Evolutionary conservation across 2,329 filamentous ascomycete species (phyloP), one percentile per base, ranked within the genome.

Genomic region (Stachybotrys chlorohalonatus): DNA sequence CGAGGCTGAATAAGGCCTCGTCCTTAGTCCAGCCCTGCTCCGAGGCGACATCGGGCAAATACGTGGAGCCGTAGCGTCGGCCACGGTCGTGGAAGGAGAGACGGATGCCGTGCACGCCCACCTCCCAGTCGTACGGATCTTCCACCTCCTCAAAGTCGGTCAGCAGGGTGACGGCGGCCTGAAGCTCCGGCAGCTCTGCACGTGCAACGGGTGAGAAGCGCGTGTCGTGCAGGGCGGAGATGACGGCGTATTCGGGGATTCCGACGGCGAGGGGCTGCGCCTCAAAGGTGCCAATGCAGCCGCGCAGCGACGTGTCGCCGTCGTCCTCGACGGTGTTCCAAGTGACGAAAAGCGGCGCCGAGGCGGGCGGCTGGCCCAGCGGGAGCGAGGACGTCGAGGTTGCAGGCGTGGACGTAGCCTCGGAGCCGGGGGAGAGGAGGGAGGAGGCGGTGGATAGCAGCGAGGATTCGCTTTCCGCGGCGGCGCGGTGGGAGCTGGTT

Each of bases 11-110:
- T 3, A 99, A 71, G 0, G 93, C 89, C 77, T 97, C 90, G 68
- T 97, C 92, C 71, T 94, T 92, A 11, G 82, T 89, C 94, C 94
- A 99, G 15, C 90, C 92, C 69, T 97, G 94, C 75, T 99, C 94
- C 1, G 81, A 75, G 9, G 93, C 88, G 6, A 99, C 91, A 67
- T 96, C 90, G 0, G 94, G 94, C 13, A 99, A 79, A 66, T 97
- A 99, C 0, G 94, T 96, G 1, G 90, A 82, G 15, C 91, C 89
- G 66, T 90, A 90, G 50, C 87, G 82, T 52, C 84, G 80, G 15
- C 84, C 84, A 60, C 84, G 80, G 62, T 90, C 78, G n/a, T 78
- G 77, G 72, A 99, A 97, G 52, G 83, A 86, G 61, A 99, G 91
- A 48, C 91, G 84, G 51, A 97, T 77, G 3, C 94, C 94, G 70